Conservation (phyloP, 2,329 filamentous ascomycete genomes). For the Sarocladiaceae sp. region DNA sequence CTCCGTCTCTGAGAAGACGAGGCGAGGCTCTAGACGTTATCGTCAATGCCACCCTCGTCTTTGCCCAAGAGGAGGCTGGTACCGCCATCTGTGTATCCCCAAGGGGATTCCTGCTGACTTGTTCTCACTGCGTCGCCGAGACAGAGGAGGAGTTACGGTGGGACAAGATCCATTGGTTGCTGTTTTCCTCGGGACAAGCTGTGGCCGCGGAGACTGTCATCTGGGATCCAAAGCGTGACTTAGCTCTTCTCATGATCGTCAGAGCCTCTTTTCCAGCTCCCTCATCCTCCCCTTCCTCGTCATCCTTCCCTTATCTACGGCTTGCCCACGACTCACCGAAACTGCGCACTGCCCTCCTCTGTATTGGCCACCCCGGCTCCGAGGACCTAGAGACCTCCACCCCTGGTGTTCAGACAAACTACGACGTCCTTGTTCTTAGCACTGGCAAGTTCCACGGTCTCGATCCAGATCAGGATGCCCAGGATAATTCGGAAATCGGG, state of each 20-base stretch:
- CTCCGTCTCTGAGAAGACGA: background rate
- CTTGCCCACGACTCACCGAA: slow-evolving; percentile 14
- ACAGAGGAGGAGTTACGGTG: slow-evolving; percentile 24
- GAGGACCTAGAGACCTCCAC: slow-evolving; percentile 35
- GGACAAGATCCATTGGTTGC: slow-evolving; percentile 29
- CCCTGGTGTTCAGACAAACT: slow-evolving; percentile 30
- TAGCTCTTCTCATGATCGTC: slow-evolving; percentile 38
- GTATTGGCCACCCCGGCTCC: slow-evolving; percentile 28
- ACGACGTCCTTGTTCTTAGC: slow-evolving; percentile 41
- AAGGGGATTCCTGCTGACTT: slow-evolving; percentile 39
- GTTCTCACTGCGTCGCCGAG: slow-evolving; percentile 45
- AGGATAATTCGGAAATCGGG: slow-evolving; percentile 47
- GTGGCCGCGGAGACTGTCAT: slow-evolving; percentile 31
- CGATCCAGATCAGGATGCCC: slow-evolving; percentile 30
- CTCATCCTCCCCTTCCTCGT: slow-evolving; percentile 17
- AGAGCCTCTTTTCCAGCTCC: background rate
- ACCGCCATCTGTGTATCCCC: slow-evolving; percentile 43
- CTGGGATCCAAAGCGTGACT: slow-evolving; percentile 37
- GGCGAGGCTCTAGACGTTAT: background rate
- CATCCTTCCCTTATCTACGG: slow-evolving; percentile 13
- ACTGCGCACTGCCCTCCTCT: slow-evolving; percentile 20
- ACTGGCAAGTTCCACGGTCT: slow-evolving; percentile 34
- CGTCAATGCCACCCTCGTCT: slow-evolving; percentile 30
- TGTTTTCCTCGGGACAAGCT: slow-evolving; percentile 33
- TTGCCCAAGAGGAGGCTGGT: slow-evolving; percentile 42